Base-by-base conservation (phyloP, 768 basidiomycete species). In the Suillus decipiens region DNA sequence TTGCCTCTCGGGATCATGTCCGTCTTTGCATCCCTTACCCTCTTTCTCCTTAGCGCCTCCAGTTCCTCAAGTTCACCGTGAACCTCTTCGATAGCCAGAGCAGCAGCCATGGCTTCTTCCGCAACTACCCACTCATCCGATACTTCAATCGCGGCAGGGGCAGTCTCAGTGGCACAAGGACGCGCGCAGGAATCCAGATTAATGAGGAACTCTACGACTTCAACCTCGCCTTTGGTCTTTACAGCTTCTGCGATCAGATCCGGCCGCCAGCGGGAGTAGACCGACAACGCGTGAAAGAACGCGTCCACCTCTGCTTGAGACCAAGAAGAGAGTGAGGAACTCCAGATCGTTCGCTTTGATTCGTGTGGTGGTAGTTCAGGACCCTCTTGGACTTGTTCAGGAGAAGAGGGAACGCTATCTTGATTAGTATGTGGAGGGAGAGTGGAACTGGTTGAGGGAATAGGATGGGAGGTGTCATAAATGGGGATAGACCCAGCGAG, bases 201-300 rank as follows among this genome's bases (percentile, higher is more conserved):
- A 39, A 85, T 79, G 64, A 95, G 74, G 69, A 92, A 94, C 33
- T 81, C 74, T 64, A 84, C 85, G 22, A 95, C 88, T 63, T 95
- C 90, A 57, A 83, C 74, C 10, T 83, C 78, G 15, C 79, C 84
- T 76, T 89, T 92, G 24, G 88, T 86, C 63, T 79, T 79, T n/a
- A 94, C 77, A 56, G 82, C 82, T 6, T 77, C 79, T 0, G 91
- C 86, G 57, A 95, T 89, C 54, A 94, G 81, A 73, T 95, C 93
- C 0, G 92, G 89, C 24, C 91, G 77, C 48, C 89, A 80, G 31
- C 89, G 82, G 22, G 92, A 94, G 73, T 90, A 77, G 2, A 86
- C 72, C 33, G 82, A 75, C 24, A 95, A 73, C 0, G 83, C 88
- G 72, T 85, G 88, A 72, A 93, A 95, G 75, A 95, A 92, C 0